These are phyloP conservation scores for Macrocybe gigantea DNA, from an alignment of 768 basidiomycete genomes.

Conservation along the genomic window DNA sequence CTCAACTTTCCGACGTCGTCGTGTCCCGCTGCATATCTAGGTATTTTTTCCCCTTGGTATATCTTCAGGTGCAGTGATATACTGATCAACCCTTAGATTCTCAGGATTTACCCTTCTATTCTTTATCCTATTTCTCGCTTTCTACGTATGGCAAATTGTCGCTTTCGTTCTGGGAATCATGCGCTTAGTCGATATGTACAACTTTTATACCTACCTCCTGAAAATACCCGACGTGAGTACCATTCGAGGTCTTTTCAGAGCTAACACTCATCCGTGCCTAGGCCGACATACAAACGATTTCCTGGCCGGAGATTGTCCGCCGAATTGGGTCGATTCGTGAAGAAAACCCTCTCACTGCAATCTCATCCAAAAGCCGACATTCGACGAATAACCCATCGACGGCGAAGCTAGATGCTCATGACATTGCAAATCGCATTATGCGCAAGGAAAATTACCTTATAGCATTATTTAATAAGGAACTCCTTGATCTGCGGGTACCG, in stretches of 20 bases:
- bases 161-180: constrained; percentile 70
- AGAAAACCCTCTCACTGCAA: constrained; percentile 87
- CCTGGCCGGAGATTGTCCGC: constrained; percentile 93
- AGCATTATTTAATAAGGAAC: constrained; percentile 94
- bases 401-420: constrained; percentile 94
- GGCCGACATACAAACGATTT: constrained; percentile 97
- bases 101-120: constrained; percentile 82
- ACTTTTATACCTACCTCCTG: constrained; percentile 92
- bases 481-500: constrained; percentile 84
- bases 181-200: constrained; percentile 89
- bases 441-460: constrained; percentile 98
- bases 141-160: constrained; percentile 86
- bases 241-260: background rate
- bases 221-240: constrained; percentile 83
- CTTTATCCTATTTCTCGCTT: constrained; percentile 78
- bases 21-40: constrained; percentile 79
- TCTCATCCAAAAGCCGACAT: constrained; percentile 55
- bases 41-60: constrained; percentile 35
- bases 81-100: constrained; percentile 43
- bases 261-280: constrained; percentile 22
- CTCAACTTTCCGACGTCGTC: constrained; percentile 73
- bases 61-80: background rate
- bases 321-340: constrained; percentile 87
- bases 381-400: constrained; percentile 57
- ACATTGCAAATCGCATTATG: constrained; percentile 96